phyloP scores from a whole-genome alignment of 2,329 filamentous ascomycete species.

The Chrysoporthe deuterocubensis region DNA sequence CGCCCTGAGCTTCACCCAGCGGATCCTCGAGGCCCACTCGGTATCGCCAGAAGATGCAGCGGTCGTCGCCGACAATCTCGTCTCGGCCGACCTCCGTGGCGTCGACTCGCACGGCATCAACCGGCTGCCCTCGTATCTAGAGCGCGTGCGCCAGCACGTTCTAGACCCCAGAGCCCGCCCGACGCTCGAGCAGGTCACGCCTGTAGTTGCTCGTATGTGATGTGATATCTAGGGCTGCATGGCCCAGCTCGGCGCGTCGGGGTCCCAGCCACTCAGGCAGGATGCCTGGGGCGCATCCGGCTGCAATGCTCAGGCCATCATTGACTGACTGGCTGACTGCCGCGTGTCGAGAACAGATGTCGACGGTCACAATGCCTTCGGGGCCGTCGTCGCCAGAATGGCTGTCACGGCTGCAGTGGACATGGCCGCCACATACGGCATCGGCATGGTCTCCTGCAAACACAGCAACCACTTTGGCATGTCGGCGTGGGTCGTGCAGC shows the following conservation, averaged over 20 bases:
- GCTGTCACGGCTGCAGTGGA: conserved; percentile 71
- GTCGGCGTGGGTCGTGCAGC: conserved; percentile 79
- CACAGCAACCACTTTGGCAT: conserved; percentile 86
- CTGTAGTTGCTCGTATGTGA: conserved; percentile 59
- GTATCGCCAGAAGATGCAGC: conserved; percentile 62
- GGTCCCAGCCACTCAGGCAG: too few species aligned
- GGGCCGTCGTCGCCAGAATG: conserved; percentile 69
- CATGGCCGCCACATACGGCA: conserved; percentile 67
- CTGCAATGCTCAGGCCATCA: neutral
- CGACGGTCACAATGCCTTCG: conserved; percentile 72
- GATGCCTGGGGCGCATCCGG: neutral
- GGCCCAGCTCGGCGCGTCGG: too few species aligned
- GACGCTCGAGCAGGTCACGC: conserved; percentile 64
- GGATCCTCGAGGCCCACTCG: conserved; percentile 63
- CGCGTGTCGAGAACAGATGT: conserved; percentile 45
- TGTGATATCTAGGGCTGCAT: neutral
- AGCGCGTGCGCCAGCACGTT: conserved; percentile 71
- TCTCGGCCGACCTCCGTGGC: conserved; percentile 76
- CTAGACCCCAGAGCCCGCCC: conserved; percentile 66
- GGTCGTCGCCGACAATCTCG: conserved; percentile 69
- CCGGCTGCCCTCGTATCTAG: conserved; percentile 77
- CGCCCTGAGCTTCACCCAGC: conserved; percentile 49
- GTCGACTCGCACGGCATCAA: conserved; percentile 82
- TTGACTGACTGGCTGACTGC: neutral
- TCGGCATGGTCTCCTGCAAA: conserved; percentile 76